Evolutionary conservation across 768 basidiomycete genomes (phyloP).

Genomic region (Rhodotorula diobovata): DNA sequence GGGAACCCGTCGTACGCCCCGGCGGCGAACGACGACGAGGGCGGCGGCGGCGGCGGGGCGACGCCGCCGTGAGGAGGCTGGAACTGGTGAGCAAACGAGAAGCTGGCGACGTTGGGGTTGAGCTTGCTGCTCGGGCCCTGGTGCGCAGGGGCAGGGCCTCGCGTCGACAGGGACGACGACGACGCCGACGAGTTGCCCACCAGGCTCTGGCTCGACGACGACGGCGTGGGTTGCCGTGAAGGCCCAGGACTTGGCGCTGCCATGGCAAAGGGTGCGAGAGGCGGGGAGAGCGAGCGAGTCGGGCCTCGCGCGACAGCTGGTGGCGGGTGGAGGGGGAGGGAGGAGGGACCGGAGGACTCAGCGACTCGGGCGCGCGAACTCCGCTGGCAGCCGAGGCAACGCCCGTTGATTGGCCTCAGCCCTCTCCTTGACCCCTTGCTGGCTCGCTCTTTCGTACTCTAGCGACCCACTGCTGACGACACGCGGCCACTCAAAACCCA

Average conservation of each 20-base stretch:
- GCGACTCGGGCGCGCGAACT: too few species aligned
- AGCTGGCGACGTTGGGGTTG: slow-evolving; percentile 10
- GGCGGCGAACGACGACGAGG: not conserved
- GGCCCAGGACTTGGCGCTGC: not conserved
- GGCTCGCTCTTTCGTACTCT: too few species aligned
- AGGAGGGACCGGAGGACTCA: too few species aligned
- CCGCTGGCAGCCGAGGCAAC: too few species aligned
- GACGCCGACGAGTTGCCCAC: not conserved
- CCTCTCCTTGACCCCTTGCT: too few species aligned
- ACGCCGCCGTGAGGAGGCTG: not conserved
- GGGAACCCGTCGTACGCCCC: not conserved
- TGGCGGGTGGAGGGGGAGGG: too few species aligned
- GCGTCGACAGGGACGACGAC: not conserved
- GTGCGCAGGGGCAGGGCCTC: not conserved
- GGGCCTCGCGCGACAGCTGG: not conserved
- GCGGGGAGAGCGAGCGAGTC: not conserved
- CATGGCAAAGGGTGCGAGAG: not conserved
- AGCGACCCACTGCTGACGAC: too few species aligned
- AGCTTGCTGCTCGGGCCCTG: slow-evolving; percentile 4
- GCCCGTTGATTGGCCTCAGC: too few species aligned
- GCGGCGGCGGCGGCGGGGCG: not conserved
- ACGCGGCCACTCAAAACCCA: too few species aligned
- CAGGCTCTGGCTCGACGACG: too few species aligned
- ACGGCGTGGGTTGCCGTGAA: not conserved
- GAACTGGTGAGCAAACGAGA: slow-evolving; percentile 19